phyloP scores from a whole-genome alignment of 495 filamentous ascomycete species.

The Annulohypoxylon bovei region DNA sequence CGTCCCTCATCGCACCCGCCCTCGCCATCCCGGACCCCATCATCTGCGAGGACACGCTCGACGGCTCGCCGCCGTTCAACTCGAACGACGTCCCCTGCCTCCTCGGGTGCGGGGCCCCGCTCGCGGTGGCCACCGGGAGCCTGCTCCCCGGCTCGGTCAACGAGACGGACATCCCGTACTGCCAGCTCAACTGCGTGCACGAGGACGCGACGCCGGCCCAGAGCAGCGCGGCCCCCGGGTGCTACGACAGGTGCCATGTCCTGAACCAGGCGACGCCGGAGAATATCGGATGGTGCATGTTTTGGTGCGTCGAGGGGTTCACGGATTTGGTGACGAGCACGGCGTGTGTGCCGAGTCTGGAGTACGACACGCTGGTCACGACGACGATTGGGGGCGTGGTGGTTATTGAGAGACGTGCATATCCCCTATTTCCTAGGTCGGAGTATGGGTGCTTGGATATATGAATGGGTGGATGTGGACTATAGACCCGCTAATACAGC shows the following conservation, averaged over 20 bases:
- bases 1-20: not conserved
- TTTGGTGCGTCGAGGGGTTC: slow-evolving; percentile 20
- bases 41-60: slow-evolving; percentile 30
- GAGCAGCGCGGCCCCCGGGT: slow-evolving; percentile 11
- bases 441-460: not conserved
- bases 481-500: not conserved
- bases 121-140: slow-evolving; percentile 4
- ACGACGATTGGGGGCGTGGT: not conserved
- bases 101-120: slow-evolving; percentile 13
- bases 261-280: slow-evolving; percentile 18
- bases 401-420: slow-evolving; percentile 5
- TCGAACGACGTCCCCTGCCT: slow-evolving; percentile 14
- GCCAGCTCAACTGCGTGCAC: slow-evolving; percentile 17
- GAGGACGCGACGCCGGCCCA: not conserved
- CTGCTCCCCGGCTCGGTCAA: slow-evolving; percentile 24
- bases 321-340: slow-evolving; percentile 13
- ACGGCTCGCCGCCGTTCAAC: slow-evolving; percentile 18
- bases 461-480: no score
- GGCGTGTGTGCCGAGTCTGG: slow-evolving; percentile 18
- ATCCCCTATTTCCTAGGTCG: no score
- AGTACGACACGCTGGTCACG: not conserved
- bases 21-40: slow-evolving; percentile 17
- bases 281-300: slow-evolving; percentile 20
- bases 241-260: not conserved
- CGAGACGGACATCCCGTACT: slow-evolving; percentile 31